These are phyloP conservation scores for Barnettozyma hawaiiensis DNA, from an alignment of 1,139 yeast species.

Conservation along the genomic window DNA sequence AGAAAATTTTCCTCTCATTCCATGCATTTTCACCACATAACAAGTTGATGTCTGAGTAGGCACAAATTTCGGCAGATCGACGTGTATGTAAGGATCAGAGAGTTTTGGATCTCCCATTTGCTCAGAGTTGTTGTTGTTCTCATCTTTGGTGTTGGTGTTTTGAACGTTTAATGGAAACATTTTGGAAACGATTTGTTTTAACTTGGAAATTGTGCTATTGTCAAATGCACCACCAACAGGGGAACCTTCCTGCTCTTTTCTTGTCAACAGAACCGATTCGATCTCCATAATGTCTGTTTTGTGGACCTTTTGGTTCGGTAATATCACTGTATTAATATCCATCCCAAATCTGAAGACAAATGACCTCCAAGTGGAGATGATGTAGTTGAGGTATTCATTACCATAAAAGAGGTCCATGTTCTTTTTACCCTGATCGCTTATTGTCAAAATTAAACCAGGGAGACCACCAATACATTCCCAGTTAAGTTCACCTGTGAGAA, in stretches of 20 bases:
- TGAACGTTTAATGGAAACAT: slow-evolving; percentile 24
- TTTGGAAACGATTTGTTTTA: slow-evolving; percentile 16
- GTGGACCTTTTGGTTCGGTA: slow-evolving; percentile 34
- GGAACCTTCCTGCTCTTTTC: neutral
- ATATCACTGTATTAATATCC: slow-evolving; percentile 41
- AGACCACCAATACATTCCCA: slow-evolving; percentile 84
- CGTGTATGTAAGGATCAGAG: slow-evolving; percentile 31
- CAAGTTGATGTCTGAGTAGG: slow-evolving; percentile 37
- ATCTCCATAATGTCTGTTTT: slow-evolving; percentile 51
- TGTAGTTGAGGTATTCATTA: slow-evolving; percentile 41
- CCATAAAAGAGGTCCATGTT: slow-evolving; percentile 43
- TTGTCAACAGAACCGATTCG: slow-evolving; percentile 41
- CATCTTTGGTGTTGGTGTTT: slow-evolving; percentile 13
- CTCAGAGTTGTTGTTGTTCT: slow-evolving; percentile 10
- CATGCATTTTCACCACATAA: slow-evolving; percentile 60
- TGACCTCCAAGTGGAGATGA: slow-evolving; percentile 76
- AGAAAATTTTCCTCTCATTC: slow-evolving; percentile 75
- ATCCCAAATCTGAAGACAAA: slow-evolving; percentile 85
- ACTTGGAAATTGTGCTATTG: neutral
- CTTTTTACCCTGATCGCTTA: slow-evolving; percentile 74
- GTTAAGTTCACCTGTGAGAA: slow-evolving; percentile 64
- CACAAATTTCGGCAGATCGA: slow-evolving; percentile 28
- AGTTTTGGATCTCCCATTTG: slow-evolving; percentile 23
- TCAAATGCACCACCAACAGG: slow-evolving; percentile 8
- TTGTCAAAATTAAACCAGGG: slow-evolving; percentile 81